Conservation (phyloP, 176 grass and related monocot species). For the Oryza coarctata region DNA sequence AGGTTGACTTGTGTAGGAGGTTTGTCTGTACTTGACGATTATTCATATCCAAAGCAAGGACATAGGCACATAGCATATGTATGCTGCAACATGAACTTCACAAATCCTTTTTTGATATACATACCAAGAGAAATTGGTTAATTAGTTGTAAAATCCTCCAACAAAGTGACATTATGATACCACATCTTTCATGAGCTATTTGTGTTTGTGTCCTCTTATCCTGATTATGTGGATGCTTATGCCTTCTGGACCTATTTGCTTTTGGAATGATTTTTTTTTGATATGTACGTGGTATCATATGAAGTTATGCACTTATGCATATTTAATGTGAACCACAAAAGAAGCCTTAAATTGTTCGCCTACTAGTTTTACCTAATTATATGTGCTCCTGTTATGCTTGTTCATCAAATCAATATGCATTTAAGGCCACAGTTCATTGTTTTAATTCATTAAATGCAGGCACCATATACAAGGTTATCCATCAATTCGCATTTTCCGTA, state of each 20-base stretch:
- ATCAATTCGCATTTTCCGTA: conserved; percentile 93
- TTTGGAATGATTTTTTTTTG: background rate
- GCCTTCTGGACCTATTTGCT: conserved; percentile 28
- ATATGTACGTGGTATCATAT: background rate
- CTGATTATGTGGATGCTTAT: background rate
- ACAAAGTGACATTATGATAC: background rate
- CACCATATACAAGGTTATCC: conserved; percentile 96
- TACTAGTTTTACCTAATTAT: background rate
- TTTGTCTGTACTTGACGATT: conserved; percentile 24
- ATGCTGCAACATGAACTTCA: conserved; percentile 6
- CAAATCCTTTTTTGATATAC: conserved; percentile 15
- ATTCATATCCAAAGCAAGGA: background rate
- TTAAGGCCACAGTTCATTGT: conserved; percentile 6
- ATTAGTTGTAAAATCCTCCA: background rate
- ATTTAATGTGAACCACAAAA: background rate
- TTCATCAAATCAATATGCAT: conserved; percentile 9
- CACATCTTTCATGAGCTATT: conserved; percentile 1
- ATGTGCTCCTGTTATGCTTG: conserved; percentile 8
- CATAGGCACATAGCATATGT: background rate
- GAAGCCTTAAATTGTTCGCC: background rate
- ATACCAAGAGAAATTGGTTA: background rate
- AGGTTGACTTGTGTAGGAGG: conserved; percentile 85
- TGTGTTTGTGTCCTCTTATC: conserved; percentile 3
- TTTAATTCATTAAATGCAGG: conserved; percentile 56
- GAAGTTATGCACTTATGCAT: background rate